These are phyloP conservation scores for Talaromyces marneffei DNA, from an alignment of 2,329 filamentous ascomycete genomes.

Conservation along the genomic window DNA sequence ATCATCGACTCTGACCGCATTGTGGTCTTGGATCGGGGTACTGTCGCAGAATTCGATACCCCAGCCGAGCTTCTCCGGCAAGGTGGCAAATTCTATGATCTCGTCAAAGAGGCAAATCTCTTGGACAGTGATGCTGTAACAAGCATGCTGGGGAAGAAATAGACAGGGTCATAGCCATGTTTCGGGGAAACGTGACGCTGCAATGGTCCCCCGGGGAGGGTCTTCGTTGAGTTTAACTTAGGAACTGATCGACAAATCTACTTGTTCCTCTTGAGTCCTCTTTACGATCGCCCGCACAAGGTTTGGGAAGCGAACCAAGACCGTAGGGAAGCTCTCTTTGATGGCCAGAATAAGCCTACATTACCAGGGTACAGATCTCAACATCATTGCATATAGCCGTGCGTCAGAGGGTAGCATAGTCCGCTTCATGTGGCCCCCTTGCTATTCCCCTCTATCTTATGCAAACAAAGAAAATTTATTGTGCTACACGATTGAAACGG, in stretches of 20 bases:
- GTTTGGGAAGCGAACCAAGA: neutral
- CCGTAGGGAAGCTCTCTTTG: neutral
- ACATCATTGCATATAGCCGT: neutral
- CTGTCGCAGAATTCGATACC: constrained; percentile 87
- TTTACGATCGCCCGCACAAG: neutral
- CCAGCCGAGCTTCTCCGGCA: constrained; percentile 70
- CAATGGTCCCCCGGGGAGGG: neutral
- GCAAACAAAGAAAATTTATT: neutral
- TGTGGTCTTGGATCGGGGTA: constrained; percentile 84
- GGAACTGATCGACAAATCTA: neutral
- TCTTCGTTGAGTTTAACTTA: neutral
- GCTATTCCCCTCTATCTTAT: neutral
- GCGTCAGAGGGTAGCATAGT: neutral
- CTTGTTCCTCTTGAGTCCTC: neutral
- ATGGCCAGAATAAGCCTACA: neutral
- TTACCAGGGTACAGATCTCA: neutral
- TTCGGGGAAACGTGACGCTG: constrained; percentile 2
- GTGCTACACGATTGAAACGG: neutral
- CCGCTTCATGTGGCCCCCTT: neutral
- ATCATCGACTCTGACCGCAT: constrained; percentile 86
- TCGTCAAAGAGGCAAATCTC: constrained; percentile 87
- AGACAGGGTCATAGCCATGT: constrained; percentile 7
- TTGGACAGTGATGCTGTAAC: constrained; percentile 43
- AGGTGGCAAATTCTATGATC: constrained; percentile 75
- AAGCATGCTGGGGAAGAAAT: constrained; percentile 15